Conservation (phyloP, 2,329 filamentous ascomycete genomes). For the Dothidotthia symphoricarpi region DNA sequence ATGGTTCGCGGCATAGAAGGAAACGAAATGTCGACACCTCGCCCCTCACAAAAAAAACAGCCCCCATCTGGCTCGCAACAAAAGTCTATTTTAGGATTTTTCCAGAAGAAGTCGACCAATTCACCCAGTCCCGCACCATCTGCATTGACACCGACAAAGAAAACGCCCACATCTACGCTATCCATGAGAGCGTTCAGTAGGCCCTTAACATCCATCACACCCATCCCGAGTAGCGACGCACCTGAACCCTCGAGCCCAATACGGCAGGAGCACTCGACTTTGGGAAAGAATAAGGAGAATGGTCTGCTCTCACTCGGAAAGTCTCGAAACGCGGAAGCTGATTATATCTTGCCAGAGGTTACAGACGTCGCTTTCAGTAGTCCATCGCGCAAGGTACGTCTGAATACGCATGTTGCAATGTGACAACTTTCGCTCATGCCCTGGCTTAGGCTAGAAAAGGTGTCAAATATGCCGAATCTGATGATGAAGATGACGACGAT, state of each 20-base stretch:
- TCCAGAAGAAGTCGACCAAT: slow-evolving; percentile 60
- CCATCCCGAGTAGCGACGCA: slow-evolving; percentile 77
- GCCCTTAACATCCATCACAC: slow-evolving; percentile 56
- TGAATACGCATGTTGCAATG: neutral
- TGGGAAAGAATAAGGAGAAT: slow-evolving; percentile 54
- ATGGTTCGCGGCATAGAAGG: slow-evolving; percentile 50
- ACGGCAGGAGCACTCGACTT: slow-evolving; percentile 56
- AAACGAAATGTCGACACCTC: slow-evolving; percentile 48
- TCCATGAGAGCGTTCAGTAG: slow-evolving; percentile 36
- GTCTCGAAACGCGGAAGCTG: slow-evolving; percentile 44
- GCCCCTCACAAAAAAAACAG: slow-evolving; percentile 48
- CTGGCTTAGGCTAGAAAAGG: slow-evolving; percentile 57
- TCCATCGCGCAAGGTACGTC: slow-evolving; percentile 72
- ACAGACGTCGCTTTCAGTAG: slow-evolving; percentile 59
- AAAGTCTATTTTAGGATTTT: slow-evolving; percentile 74
- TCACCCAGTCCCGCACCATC: slow-evolving; percentile 45
- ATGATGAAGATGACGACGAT: slow-evolving; percentile 70
- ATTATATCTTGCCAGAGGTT: slow-evolving; percentile 44
- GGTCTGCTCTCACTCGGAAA: slow-evolving; percentile 47
- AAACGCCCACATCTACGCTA: slow-evolving; percentile 25
- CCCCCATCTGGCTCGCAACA: slow-evolving; percentile 48
- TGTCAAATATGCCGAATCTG: slow-evolving; percentile 83
- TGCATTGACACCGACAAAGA: slow-evolving; percentile 24
- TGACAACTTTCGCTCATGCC: slow-evolving; percentile 7
- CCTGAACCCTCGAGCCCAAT: slow-evolving; percentile 66